Conservation (phyloP, 352 stramenopile species). For the Elongisporangium anandrum region DNA sequence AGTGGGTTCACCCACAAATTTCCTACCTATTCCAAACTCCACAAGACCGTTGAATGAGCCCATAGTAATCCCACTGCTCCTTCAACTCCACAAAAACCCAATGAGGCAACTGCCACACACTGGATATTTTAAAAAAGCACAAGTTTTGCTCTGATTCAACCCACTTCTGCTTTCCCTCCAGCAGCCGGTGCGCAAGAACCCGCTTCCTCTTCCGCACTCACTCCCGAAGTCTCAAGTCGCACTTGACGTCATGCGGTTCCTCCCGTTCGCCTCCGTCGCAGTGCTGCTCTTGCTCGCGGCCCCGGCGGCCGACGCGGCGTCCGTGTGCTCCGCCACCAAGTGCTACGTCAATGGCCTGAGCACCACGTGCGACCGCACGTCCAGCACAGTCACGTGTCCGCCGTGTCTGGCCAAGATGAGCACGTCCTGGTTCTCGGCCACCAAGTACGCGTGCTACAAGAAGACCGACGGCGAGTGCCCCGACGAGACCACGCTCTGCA, state of each 20-base stretch:
- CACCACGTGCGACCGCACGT: constrained; percentile 34
- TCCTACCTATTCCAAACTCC: no score
- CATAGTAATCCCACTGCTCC: no score
- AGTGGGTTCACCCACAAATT: background rate
- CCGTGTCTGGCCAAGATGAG: constrained; percentile 27
- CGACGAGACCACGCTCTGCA: constrained; percentile 28
- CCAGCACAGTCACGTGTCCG: constrained; percentile 27
- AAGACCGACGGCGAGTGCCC: constrained; percentile 32
- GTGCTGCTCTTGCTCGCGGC: constrained; percentile 12
- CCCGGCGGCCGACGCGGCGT: constrained; percentile 11
- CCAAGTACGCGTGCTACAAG: constrained; percentile 45
- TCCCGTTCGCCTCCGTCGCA: constrained; percentile 2
- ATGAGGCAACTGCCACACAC: background rate
- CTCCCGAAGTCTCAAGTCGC: background rate
- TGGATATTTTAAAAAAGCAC: background rate
- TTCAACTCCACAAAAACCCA: background rate
- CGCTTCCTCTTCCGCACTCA: background rate
- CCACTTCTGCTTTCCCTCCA: background rate
- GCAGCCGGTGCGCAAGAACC: background rate
- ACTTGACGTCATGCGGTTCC: background rate
- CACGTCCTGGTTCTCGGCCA: constrained; percentile 14
- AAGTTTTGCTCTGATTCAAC: background rate
- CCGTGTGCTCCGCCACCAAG: constrained; percentile 28
- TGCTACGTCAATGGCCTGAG: constrained; percentile 43
- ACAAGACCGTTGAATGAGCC: no score